Base-by-base conservation (phyloP, 305 asterid species). In the Plantago coronopus region DNA sequence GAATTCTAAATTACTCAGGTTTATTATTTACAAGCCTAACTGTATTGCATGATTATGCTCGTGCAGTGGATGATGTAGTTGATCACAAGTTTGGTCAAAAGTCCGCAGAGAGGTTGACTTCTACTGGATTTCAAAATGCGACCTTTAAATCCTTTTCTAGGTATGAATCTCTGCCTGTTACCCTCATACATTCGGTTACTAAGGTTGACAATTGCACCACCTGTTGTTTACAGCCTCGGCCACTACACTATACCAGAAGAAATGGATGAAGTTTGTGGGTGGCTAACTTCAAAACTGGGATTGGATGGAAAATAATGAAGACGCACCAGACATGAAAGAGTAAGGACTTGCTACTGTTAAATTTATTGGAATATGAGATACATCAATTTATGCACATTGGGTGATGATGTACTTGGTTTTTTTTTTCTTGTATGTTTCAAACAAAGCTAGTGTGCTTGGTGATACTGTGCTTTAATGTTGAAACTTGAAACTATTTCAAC, bases 231-330 rank as follows among this genome's bases (percentile, higher is more conserved):
- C 88, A 88, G 96, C 72, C 89, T 85, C 51, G 96, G 95, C 53
- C 96, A 88, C 76, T 68, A 85, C 48, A 85, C 96, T 12, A 78
- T 82, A 68, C 93, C 93, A 6, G 88, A 88, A 68, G 96, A 88
- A 76, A 85, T 81, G 93, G 83, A 81, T 15, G 93, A 80, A 61
- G 73, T 88, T 64, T 85, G 95, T 73, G 76, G 70, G n/a, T 88
- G 96, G 95, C 74, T 85, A 46, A 75, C 77, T 62, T 66, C 90
- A 42, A 88, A 81, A 65, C 49, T 88, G 67, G 95, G 83, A 22
- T 88, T 88, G 3, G 84, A 80, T n/a, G 88, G 93, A 42, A 65
- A 61, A 45, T 64, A 60, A 18, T 77, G 50, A 48, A 61, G 48
- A 43, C 29, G 57, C 65, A 37, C 59, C 13, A 51, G 48, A 18